Evolutionary conservation across 495 filamentous ascomycete genomes (phyloP).

Genomic region (Talaromyces ruber): DNA sequence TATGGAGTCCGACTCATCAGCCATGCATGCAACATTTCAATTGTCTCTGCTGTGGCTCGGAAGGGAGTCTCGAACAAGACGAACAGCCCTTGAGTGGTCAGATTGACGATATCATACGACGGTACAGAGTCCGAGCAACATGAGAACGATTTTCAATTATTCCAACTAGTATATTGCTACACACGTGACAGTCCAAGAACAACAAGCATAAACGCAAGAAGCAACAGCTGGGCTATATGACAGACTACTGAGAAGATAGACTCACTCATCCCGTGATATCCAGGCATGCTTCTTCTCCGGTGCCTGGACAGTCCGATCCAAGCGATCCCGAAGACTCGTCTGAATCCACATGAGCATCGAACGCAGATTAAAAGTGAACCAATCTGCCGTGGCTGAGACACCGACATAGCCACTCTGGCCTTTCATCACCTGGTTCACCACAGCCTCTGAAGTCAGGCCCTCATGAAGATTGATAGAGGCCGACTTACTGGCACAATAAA

Average conservation of each 20-base stretch:
- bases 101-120: neutral
- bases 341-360: conserved; percentile 38
- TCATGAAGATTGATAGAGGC: conserved; percentile 62
- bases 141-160: neutral
- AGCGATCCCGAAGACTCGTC: conserved; percentile 17
- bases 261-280: neutral
- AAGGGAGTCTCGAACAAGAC: neutral
- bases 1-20: neutral
- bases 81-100: neutral
- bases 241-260: neutral
- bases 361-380: conserved; percentile 21
- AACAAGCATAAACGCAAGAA: neutral
- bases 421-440: conserved; percentile 49
- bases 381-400: conserved; percentile 30
- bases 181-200: neutral
- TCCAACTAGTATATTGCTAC: neutral
- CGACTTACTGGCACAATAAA: conserved; percentile 61
- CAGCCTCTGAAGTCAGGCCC: conserved; percentile 52
- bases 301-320: conserved; percentile 16
- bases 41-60: neutral
- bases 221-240: neutral
- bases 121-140: neutral
- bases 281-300: conserved; percentile 2
- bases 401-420: conserved; percentile 52
- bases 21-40: conserved; percentile 2